Evolutionary conservation across 805 yeast genomes (phyloP), one percentile per base, ranked within the genome.

Genomic region (Kodamaea fukazawae): DNA sequence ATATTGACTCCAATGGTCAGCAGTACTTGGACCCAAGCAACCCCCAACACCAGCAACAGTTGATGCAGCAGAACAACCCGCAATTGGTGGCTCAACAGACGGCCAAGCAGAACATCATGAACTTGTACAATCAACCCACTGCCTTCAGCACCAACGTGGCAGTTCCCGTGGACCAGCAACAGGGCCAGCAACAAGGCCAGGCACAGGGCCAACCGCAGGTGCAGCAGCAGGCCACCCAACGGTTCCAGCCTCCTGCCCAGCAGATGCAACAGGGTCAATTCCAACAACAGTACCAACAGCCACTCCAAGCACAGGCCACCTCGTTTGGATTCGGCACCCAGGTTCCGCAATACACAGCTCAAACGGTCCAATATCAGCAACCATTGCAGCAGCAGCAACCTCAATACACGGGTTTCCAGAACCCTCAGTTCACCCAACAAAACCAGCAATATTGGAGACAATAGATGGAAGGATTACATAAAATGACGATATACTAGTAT

Each of bases 1-100:
- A 83, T 50, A 76, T 83, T 26, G 90, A 84, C 51, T 73, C 80
- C 8, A 78, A 75, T 32, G 83, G 83, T 2, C 88, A 83, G 50
- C 85, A 82, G 51, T 75, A 74, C 46, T 53, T 75, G 41, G 78
- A 74, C 50, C 74, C 76, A 7, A 63, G 51, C 43, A 64, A 65
- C 38, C 77, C 73, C 29, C 73, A 66, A 33, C 70, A 65, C 42
- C 73, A 67, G 47, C 66, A 63, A 42, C 55, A 65, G 47, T 52
- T 70, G 41, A 43, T 43, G 42, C 58, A 53, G 40, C 53, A 52
- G 38, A 39, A 49, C 2, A 55, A 51, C 29, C 61, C 60, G 8
- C 60, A 54, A 39, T 45, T 47, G 23, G 41, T 46, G 16, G 48
- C 55, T 2, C 60, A 47, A 46, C 69, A 41, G 52, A 61, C 50